Evolutionary conservation across 2,329 filamentous ascomycete genomes (phyloP), one percentile per base, ranked within the genome.

Genomic region (Penicillium oxalicum): DNA sequence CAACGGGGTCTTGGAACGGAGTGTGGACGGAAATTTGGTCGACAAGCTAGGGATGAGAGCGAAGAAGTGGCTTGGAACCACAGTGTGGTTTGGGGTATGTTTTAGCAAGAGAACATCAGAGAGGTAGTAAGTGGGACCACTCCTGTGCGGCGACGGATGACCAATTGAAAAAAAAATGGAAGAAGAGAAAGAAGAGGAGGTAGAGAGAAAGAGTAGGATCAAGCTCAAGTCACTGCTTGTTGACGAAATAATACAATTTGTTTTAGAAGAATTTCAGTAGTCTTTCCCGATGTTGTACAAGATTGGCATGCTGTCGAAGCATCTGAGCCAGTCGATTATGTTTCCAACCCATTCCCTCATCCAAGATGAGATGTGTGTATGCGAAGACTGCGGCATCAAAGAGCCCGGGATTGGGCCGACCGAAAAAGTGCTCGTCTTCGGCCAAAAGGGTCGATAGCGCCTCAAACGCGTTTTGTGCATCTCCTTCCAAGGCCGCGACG

Each of bases 351-450:
- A 89, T 61, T 2, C 60, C 61, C 32, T 82, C 77, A 51, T 87
- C 82, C 44, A 95, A 70, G 45, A 97, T 74, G 44, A 95, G 73
- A 67, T 94, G 82, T 0, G 88, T 91, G 68, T 96, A 98, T 3
- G 89, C 84, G 70, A 96, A 97, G 2, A 97, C 81, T 46, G 82
- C 83, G 5, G 91, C 91, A 70, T 98, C 93, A 59, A 97, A 91
- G 25, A 91, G 63, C 0, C 83, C 82, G 0, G 91, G 88, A 12
- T 68, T 64, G 28, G 67, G 44, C 49, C 66, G 64, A 4, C 73
- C 77, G 61, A 84, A 86, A 65, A 86, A 87, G 74, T 82, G 85
- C 13, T 71, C 60, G 34, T 81, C 68, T 0, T 77, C 67, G 1
- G 76, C 81, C 8, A 88, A 70, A 7, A 86, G 61, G 18, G 68